Evolutionary conservation across 2,329 filamentous ascomycete genomes (phyloP), one percentile per base, ranked within the genome.

Genomic region (Diaporthe batatas): DNA sequence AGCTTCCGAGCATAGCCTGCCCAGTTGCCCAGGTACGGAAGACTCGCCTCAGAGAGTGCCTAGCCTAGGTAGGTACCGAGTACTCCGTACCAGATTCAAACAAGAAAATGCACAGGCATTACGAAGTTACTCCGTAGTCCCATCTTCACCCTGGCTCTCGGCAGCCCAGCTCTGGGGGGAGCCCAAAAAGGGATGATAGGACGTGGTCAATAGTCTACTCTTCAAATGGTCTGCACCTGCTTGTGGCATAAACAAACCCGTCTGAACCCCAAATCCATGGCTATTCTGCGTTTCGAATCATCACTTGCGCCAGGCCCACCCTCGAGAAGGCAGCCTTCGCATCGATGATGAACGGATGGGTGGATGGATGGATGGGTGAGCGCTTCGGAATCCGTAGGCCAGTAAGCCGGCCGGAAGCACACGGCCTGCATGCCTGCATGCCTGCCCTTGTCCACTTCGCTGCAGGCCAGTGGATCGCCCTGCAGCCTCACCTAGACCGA

Each of bases 401-500:
- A 51, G 29, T 18, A 39, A 32, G 32, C 32, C 32, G 47, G 10
- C 47, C 29, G 39, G 14, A 42, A 42, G 39, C 16, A 18, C 39
- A 6, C 1, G 34, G 39, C 21, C 12, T 32, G 47, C 47, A 53
- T 47, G 62, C 62, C 18, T 67, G 62, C 62, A 65, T 51, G 59
- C 34, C 11, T 8, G 3, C 4, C 44, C 29, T 51, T 67, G 62
- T 39, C 62, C 62, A 67, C 62, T 67, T 67, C 32, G 62, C 62
- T 67, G 62, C 62, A 67, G 62, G 62, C 62, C 62, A 67, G 62
- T 67, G 62, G 62, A 67, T 39, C 62, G 47, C 18, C 62, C 62
- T 67, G 62, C 62, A 67, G 62, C 62, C 62, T 67, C 62, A 67
- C 32, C 44, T 21, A 51, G 12, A 65, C 29, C 44, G 44, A 65